phyloP scores from a whole-genome alignment of 768 basidiomycete genomes.

The Strobilomyces dryophilus region DNA sequence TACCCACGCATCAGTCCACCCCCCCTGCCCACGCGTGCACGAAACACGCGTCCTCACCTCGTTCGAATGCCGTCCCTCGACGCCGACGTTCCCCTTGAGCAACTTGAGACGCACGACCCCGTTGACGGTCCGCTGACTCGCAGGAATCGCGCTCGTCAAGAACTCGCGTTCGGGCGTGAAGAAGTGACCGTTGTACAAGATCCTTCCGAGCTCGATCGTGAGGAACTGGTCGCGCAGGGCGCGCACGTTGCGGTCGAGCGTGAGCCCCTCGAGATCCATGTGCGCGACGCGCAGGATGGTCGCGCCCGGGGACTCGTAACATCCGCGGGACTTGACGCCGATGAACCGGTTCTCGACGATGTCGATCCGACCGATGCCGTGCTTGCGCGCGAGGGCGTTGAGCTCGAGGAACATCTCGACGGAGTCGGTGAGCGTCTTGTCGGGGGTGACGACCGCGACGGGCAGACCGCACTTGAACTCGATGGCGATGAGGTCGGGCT shows the following conservation, averaged over 20 bases:
- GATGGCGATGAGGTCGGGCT: slow-evolving; percentile 76
- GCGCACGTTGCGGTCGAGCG: slow-evolving; percentile 96
- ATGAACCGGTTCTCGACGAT: slow-evolving; percentile 99
- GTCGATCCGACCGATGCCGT: slow-evolving; percentile 95
- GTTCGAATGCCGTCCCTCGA: slow-evolving; percentile 87
- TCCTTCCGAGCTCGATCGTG: slow-evolving; percentile 83
- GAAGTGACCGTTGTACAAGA: slow-evolving; percentile 98
- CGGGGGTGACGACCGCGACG: slow-evolving; percentile 63
- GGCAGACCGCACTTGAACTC: slow-evolving; percentile 89
- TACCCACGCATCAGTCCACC: slow-evolving; percentile 22
- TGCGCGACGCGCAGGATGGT: slow-evolving; percentile 95
- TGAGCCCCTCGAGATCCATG: slow-evolving; percentile 94
- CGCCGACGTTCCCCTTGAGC: slow-evolving; percentile 93
- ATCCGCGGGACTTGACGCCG: slow-evolving; percentile 98
- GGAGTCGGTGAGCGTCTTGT: slow-evolving; percentile 76
- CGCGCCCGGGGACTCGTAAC: slow-evolving; percentile 96
- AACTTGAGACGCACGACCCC: slow-evolving; percentile 86
- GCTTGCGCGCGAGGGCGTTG: slow-evolving; percentile 89
- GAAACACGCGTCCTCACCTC: slow-evolving; percentile 47
- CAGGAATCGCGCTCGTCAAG: slow-evolving; percentile 82
- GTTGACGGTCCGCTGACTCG: slow-evolving; percentile 95
- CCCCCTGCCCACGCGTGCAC: neutral
- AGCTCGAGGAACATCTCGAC: slow-evolving; percentile 92
- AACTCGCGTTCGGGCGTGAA: slow-evolving; percentile 99
- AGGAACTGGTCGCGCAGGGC: slow-evolving; percentile 93